Base-by-base conservation (phyloP, 371 early-diverging fungal genomes). In the Syncephalastrum sp. region DNA sequence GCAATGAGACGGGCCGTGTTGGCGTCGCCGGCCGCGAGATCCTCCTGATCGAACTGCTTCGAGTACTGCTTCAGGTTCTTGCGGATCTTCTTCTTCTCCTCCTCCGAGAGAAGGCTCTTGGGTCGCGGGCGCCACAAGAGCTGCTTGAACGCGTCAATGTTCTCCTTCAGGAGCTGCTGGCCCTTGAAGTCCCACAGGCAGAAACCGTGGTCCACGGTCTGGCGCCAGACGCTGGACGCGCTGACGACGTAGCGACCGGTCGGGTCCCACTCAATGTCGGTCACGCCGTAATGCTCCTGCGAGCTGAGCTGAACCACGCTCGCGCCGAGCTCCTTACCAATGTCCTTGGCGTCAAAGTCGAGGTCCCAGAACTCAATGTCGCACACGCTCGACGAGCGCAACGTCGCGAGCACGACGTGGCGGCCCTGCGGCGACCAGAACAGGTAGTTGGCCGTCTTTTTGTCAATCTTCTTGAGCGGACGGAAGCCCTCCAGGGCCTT, bases 191-290 rank as follows among this genome's bases (percentile, higher is more conserved):
- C 93, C 96, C 96, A 98, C 57, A 97, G 60, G 56, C 74, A 82
- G 80, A 88, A 96, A 50, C 97, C 97, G 61, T 91, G 92, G 65
- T 98, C 99, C 23, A 67, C 79, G 42, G 74, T 63, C 44, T 75
- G 86, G 59, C 88, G 83, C 97, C 96, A 96, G 72, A 85, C 81
- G 44, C 93, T 92, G 41, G 95, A 91, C 33, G 89, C 90, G 49
- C 92, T 84, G 27, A 90, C 79, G 10, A 97, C 90, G 65, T 88
- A 98, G 55, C 99, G 90, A 63, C 99, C 99, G 12, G 95, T 93
- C 16, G 99, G 98, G 69, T 98, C 98, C 98, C 98, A 98, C 69
- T 94, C 96, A 51, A 95, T 83, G 66, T 97, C 96, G 23, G 96
- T 94, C 51, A 91, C 88, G 70, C 90, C 91, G 72, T 93, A 97